Evolutionary conservation across 2,329 filamentous ascomycete genomes (phyloP), one percentile per base, ranked within the genome.

Genomic region (Aspergillus melleus): DNA sequence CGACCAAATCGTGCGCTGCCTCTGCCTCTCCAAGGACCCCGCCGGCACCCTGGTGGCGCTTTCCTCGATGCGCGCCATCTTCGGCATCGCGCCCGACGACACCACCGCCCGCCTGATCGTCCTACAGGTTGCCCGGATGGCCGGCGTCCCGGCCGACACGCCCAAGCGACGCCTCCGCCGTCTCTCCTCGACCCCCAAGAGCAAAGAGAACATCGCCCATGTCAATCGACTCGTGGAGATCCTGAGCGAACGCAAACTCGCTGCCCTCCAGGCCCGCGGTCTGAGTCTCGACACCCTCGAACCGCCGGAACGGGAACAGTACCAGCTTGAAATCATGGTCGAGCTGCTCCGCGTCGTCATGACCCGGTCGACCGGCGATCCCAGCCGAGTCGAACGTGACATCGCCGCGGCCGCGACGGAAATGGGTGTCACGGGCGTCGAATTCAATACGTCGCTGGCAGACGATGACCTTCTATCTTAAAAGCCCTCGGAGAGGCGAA

Each of bases 1-100:
- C 61, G 77, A 84, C 62, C 76, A 80, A 58, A 81, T 85, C 51
- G 76, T 84, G 29, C 75, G 80, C 32, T 80, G 78, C 64, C 83
- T 85, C 68, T 82, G 80, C 60, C 70, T 83, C 8, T 76, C 75
- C 1, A 75, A 80, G 52, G 83, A 85, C 63, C 72, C 81, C 14
- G 63, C 76, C 2, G 83, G 81, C 32, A 81, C 78, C 3, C 72
- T 84, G 22, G 78, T 84, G 32, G 81, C 81, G 1, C 70, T 85
- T 12, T 74, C 78, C 55, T 77, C 78, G 1, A 67, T 85, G 68
- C 74, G 75, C 52, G 63, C 74, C 19, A 64, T 68, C 5, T 84
- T 84, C 58, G 72, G 74, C 32, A 74, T 78, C 54, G 76, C 74
- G 53, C 83, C 83, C 0, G 78, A 79, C 57, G 74, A 79, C 54